These are phyloP conservation scores for Pelargonium myrrhifolium DNA, from an alignment of 441 rosid genomes.

Conservation along the genomic window DNA sequence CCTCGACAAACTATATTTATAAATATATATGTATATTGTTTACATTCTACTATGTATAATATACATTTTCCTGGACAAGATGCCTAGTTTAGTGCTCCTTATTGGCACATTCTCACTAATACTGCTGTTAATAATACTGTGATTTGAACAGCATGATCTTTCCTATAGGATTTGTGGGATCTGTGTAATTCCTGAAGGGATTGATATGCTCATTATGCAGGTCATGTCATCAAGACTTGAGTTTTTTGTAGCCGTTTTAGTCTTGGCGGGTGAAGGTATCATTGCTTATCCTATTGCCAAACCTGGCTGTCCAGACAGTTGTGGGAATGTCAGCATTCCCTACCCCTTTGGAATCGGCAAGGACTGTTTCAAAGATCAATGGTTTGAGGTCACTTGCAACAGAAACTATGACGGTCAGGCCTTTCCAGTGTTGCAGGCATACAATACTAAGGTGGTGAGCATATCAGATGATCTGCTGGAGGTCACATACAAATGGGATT, in stretches of 20 bases:
- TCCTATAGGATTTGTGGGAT: too few species aligned
- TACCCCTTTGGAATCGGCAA: conserved; percentile 20
- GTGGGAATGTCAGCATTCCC: conserved; percentile 16
- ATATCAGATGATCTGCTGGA: background rate
- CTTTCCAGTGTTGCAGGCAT: conserved; percentile 8
- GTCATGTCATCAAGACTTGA: too few species aligned
- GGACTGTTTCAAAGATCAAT: conserved; percentile 13
- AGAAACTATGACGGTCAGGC: background rate
- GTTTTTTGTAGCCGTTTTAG: background rate
- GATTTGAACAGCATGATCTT: too few species aligned
- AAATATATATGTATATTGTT: too few species aligned
- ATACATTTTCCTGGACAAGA: too few species aligned
- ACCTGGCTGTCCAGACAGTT: conserved; percentile 8
- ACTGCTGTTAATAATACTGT: too few species aligned
- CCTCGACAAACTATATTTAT: too few species aligned
- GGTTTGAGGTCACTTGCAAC: conserved; percentile 18
- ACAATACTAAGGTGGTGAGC: conserved; percentile 8
- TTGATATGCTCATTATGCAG: too few species aligned
- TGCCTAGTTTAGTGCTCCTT: too few species aligned
- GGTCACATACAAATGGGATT: conserved; percentile 10
- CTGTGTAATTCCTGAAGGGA: too few species aligned
- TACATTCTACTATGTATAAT: too few species aligned
- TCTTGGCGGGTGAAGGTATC: background rate
- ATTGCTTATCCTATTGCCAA: conserved; percentile 9
- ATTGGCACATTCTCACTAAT: too few species aligned